These are phyloP conservation scores for Aspergillus sclerotiicarbonarius DNA, from an alignment of 495 filamentous ascomycete species.

Conservation along the genomic window DNA sequence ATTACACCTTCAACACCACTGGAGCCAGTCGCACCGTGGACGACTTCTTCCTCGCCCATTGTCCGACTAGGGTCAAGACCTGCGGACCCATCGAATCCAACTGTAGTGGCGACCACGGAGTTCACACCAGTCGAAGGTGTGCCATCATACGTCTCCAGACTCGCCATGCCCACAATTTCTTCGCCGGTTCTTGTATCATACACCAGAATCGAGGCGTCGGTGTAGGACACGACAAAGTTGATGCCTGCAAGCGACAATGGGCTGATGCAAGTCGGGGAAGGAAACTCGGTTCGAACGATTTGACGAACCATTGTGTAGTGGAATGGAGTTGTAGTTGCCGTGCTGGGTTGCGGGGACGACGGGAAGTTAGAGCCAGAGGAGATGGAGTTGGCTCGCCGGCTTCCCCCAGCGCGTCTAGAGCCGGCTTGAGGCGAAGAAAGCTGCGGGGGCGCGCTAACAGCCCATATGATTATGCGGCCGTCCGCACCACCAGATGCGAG, in stretches of 20 bases:
- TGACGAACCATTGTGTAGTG: conserved; percentile 75
- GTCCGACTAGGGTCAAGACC: conserved; percentile 63
- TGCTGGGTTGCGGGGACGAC: conserved; percentile 82
- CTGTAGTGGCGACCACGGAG: conserved; percentile 82
- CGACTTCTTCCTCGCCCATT: conserved; percentile 63
- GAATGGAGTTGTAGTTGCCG: conserved; percentile 66
- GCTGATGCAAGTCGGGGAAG: conserved; percentile 87
- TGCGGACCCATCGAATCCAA: conserved; percentile 68
- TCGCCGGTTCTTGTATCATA: conserved; percentile 91
- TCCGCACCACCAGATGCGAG: conserved; percentile 92
- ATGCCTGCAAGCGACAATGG: conserved; percentile 83
- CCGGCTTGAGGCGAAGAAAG: conserved; percentile 75
- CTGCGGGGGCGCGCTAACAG: conserved; percentile 87
- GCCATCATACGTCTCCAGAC: conserved; percentile 87
- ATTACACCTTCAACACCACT: conserved; percentile 88
- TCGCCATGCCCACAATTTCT: conserved; percentile 88
- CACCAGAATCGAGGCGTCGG: conserved; percentile 83
- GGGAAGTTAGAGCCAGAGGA: conserved; percentile 89
- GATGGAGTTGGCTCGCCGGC: conserved; percentile 83
- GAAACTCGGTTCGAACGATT: conserved; percentile 67
- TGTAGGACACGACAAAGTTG: conserved; percentile 88
- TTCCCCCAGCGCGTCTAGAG: conserved; percentile 64
- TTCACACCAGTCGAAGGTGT: conserved; percentile 83
- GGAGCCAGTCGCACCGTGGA: conserved; percentile 79
- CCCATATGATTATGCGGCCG: conserved; percentile 90